Evolutionary conservation across 2,329 filamentous ascomycete genomes (phyloP), one percentile per base, ranked within the genome.

Genomic region (Colletotrichum sublineola): DNA sequence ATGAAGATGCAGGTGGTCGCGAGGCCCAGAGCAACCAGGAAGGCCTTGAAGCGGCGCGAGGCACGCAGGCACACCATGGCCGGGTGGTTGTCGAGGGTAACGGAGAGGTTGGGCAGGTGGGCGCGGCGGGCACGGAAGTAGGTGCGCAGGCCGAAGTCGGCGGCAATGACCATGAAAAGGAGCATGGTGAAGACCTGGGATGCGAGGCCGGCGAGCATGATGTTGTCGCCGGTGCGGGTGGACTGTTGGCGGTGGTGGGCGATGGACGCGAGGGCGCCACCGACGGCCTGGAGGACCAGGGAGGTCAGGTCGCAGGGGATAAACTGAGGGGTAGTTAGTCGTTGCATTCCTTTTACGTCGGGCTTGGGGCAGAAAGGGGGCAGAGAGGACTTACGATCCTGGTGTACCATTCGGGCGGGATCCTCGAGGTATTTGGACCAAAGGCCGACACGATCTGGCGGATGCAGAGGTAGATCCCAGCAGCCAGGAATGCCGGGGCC

Each of bases 1-100:
- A 88, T 88, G 73, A 93, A 88, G 76, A 94, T 90, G 75, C 86
- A 87, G 15, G 92, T 64, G n/a, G 90, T 91, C 2, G 90, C 86
- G 2, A 92, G 78, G 1, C 82, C 78, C 24, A 92, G 83, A 14
- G 87, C 88, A n/a, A 76, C 77, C 6, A 90, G 79, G 79, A 92
- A 92, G 15, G 83, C 82, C 67, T 82, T 83, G 81, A 92, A 91
- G 33, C 79, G 77, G 57, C 75, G 76, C 18, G 84, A 84, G 52
- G 78, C 71, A 42, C 86, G 83, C 50, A 87, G 78, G 11, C 76
- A 76, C 40, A 77, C 78, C 18, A 82, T 75, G 40, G n/a, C 18
- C 11, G 75, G 75, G 9, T 81, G 80, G 73, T 82, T 79, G 76
- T 84, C 82, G 60, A 86, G 80, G 29, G 80, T 80, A 11, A 74